phyloP scores from a whole-genome alignment of 257 asterid genomes.

The Nicotiana knightiana region DNA sequence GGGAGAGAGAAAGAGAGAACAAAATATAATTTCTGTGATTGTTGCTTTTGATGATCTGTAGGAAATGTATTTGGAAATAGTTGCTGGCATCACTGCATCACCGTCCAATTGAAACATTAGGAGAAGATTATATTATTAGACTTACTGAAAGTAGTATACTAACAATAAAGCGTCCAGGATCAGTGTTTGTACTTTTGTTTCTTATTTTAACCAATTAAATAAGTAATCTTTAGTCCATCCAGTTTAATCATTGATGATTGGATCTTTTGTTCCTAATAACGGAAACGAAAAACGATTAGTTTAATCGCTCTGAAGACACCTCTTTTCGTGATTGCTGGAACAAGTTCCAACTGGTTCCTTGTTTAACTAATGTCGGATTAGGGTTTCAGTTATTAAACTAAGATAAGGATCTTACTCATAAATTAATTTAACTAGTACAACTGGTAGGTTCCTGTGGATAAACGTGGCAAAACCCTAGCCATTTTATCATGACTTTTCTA shows the following conservation, averaged over 20 bases:
- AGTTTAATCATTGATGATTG: constrained; percentile 1
- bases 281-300: not conserved
- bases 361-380: not conserved
- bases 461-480: constrained; percentile 30
- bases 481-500: not conserved
- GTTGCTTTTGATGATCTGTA: not conserved
- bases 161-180: not conserved
- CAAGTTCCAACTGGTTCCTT: constrained; percentile 23
- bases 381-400: constrained; percentile 4
- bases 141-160: not conserved
- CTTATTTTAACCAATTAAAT: not conserved
- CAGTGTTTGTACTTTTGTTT: constrained; percentile 2
- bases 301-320: not conserved
- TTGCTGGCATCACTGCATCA: constrained; percentile 1
- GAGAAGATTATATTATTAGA: not conserved
- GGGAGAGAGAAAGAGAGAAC: not conserved
- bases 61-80: not conserved
- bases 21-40: not conserved
- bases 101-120: not conserved
- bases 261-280: not conserved
- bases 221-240: not conserved
- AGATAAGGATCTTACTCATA: not conserved
- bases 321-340: not conserved
- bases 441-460: constrained; percentile 1
- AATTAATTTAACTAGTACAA: constrained; percentile 10